Conservation (phyloP, 352 stramenopile genomes). For the Peronospora destructor region DNA sequence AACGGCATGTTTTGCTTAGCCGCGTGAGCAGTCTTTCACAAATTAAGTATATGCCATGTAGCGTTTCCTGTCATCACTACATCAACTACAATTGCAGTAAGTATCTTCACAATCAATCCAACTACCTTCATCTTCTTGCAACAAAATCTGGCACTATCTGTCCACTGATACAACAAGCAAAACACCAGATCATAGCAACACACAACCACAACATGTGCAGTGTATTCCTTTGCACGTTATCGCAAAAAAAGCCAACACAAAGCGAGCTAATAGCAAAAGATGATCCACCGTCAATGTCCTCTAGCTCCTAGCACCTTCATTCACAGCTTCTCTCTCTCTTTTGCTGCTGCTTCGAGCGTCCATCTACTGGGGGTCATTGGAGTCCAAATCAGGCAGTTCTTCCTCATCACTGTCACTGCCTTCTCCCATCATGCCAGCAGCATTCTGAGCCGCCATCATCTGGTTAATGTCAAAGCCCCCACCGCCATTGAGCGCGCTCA, state of each 20-base stretch:
- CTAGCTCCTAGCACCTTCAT: slow-evolving; percentile 1
- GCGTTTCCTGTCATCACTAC: slow-evolving; percentile 14
- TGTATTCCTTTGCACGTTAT: slow-evolving; percentile 18
- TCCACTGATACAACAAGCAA: background rate
- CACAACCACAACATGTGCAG: slow-evolving; percentile 12
- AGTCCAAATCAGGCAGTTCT: slow-evolving; percentile 80
- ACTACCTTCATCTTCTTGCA: background rate
- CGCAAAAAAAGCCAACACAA: slow-evolving; percentile 12
- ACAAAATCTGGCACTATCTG: background rate
- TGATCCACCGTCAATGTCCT: slow-evolving; percentile 2
- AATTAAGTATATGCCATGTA: slow-evolving; percentile 2
- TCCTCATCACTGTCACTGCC: slow-evolving; percentile 74
- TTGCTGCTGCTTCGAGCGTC: background rate
- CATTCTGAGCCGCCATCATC: slow-evolving; percentile 88
- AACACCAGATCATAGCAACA: background rate
- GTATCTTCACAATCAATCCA: background rate
- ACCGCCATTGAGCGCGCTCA: slow-evolving; percentile 78
- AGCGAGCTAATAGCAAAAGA: slow-evolving; percentile 11
- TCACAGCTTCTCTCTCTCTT: background rate
- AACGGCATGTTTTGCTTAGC: slow-evolving; percentile 74
- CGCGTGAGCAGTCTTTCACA: slow-evolving; percentile 23
- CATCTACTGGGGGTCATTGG: slow-evolving; percentile 37
- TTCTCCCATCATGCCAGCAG: slow-evolving; percentile 58
- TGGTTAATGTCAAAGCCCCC: slow-evolving; percentile 93
- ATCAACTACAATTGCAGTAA: slow-evolving; percentile 4